These are phyloP conservation scores for Penicillium paradoxum DNA, from an alignment of 495 filamentous ascomycete species.

Conservation along the genomic window DNA sequence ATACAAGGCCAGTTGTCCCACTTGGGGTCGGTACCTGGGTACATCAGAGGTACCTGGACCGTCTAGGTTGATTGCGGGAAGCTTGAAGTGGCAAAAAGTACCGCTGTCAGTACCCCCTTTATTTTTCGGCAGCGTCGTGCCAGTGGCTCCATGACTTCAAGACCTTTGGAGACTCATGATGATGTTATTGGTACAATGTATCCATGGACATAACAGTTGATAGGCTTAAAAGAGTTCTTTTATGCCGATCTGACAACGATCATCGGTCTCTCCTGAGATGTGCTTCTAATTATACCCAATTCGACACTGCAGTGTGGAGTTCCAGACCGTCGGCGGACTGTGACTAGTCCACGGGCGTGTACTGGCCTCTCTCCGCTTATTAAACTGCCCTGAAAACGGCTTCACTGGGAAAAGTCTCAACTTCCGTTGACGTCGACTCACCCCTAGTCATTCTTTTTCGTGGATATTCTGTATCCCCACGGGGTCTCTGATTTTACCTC, in stretches of 20 bases:
- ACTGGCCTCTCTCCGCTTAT: slow-evolving; percentile 15
- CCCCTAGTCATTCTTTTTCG: slow-evolving; percentile 41
- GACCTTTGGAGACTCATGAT: not conserved
- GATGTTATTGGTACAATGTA: not conserved
- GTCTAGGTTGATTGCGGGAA: not conserved
- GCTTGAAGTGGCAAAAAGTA: not conserved
- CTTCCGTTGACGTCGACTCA: slow-evolving; percentile 20
- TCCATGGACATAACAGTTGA: not conserved
- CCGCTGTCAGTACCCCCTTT: not conserved
- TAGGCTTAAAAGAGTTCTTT: not conserved
- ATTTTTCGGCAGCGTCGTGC: not conserved
- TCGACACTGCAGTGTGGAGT: slow-evolving; percentile 8
- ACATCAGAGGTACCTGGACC: not conserved
- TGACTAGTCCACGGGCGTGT: slow-evolving; percentile 9
- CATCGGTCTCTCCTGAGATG: slow-evolving; percentile 7
- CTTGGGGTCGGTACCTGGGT: not conserved
- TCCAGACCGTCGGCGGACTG: slow-evolving; percentile 6
- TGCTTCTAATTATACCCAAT: slow-evolving; percentile 12
- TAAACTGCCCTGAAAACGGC: slow-evolving; percentile 22
- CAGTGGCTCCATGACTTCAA: too few species aligned
- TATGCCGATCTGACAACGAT: slow-evolving; percentile 6
- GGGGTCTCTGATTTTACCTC: slow-evolving; percentile 10
- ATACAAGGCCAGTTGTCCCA: slow-evolving; percentile 1
- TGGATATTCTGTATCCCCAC: slow-evolving; percentile 4
- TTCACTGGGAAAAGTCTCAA: slow-evolving; percentile 18